phyloP scores from a whole-genome alignment of 1,284 basidiomycete genomes.

The Trametes pubescens region DNA sequence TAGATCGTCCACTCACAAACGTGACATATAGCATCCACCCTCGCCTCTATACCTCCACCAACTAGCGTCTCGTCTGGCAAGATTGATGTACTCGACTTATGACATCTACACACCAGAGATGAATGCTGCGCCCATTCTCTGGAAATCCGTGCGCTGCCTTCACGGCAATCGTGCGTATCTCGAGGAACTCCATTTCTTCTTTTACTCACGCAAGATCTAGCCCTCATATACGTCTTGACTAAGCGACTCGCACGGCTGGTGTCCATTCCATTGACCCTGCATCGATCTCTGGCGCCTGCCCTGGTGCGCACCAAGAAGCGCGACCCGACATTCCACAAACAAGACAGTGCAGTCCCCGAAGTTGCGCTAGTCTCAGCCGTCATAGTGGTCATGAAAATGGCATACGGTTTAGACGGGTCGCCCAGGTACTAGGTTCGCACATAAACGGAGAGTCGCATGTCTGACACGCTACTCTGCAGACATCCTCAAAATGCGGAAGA shows the following conservation, averaged over 20 bases:
- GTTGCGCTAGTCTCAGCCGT: conserved; percentile 70
- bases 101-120: conserved; percentile 78
- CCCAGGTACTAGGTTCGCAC: conserved; percentile 48
- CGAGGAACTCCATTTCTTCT: too few species aligned
- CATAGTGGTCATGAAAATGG: conserved; percentile 81
- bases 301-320: conserved; percentile 45
- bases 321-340: conserved; percentile 58
- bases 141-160: conserved; percentile 77
- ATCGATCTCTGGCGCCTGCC: conserved; percentile 60
- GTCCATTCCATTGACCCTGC: conserved; percentile 67
- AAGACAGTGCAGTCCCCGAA: conserved; percentile 80
- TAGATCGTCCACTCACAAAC: neutral
- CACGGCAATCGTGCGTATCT: conserved; percentile 77
- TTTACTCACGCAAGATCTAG: conserved; percentile 44
- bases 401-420: conserved; percentile 84
- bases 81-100: conserved; percentile 58
- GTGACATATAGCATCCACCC: conserved; percentile 65
- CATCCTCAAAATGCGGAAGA: conserved; percentile 57
- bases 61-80: conserved; percentile 70
- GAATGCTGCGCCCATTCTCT: conserved; percentile 83
- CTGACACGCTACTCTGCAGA: neutral
- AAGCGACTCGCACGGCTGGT: conserved; percentile 66
- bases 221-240: conserved; percentile 67
- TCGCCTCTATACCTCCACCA: conserved; percentile 62
- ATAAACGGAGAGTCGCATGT: neutral